phyloP scores from a whole-genome alignment of 2,329 filamentous ascomycete genomes.

The Arthrinium puccinioides region DNA sequence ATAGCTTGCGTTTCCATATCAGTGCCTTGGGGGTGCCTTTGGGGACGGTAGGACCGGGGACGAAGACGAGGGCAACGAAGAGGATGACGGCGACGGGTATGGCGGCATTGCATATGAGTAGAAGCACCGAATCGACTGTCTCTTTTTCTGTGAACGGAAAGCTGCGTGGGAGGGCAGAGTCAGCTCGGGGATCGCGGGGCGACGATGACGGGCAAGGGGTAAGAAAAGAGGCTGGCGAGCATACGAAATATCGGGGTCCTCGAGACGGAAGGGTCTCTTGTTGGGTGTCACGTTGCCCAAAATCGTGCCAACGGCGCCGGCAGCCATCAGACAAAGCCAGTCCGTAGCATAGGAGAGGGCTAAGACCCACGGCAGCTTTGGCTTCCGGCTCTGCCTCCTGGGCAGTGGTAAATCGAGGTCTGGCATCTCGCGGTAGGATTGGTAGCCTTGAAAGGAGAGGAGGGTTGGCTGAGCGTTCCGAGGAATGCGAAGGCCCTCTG shows the following conservation, averaged over 20 bases:
- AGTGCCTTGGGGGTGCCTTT: slow-evolving; percentile 54
- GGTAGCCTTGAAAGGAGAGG: slow-evolving; percentile 12
- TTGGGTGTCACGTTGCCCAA: slow-evolving; percentile 57
- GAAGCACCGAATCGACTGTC: slow-evolving; percentile 60
- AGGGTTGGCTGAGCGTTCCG: too few species aligned
- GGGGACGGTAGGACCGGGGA: slow-evolving; percentile 64
- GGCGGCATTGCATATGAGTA: slow-evolving; percentile 56
- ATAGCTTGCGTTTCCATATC: slow-evolving; percentile 75
- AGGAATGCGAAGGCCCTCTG: too few species aligned
- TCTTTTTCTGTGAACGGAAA: slow-evolving; percentile 67
- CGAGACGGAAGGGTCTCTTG: slow-evolving; percentile 62
- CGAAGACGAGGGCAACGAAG: slow-evolving; percentile 59
- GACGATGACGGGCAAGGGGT: background rate
- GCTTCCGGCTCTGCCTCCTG: slow-evolving; percentile 8
- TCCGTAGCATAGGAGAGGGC: slow-evolving; percentile 64
- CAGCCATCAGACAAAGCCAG: slow-evolving; percentile 60
- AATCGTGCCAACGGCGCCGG: slow-evolving; percentile 50
- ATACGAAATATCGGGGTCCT: slow-evolving; percentile 69
- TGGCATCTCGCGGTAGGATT: slow-evolving; percentile 22
- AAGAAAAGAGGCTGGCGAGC: slow-evolving; percentile 15
- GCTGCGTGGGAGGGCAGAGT: slow-evolving; percentile 24
- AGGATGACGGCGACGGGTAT: slow-evolving; percentile 63
- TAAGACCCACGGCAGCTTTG: slow-evolving; percentile 28
- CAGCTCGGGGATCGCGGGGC: background rate
- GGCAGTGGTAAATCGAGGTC: slow-evolving; percentile 6